These are phyloP conservation scores for Clarireedia paspali DNA, from an alignment of 2,329 filamentous ascomycete genomes.

Conservation along the genomic window DNA sequence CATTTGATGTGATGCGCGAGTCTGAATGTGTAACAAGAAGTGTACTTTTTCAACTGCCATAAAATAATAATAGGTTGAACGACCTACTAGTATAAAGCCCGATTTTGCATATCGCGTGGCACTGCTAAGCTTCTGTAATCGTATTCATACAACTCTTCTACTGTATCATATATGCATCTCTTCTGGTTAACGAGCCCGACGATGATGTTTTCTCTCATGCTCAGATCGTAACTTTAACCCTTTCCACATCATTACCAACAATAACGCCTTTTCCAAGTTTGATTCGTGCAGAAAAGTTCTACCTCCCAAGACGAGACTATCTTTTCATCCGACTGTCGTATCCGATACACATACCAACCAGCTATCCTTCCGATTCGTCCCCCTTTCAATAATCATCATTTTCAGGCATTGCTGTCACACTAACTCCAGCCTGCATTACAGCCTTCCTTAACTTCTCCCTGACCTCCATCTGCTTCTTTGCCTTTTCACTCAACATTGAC, in stretches of 20 bases:
- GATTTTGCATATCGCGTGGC: too few species aligned
- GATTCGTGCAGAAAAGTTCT: neutral
- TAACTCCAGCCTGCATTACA: slow-evolving; percentile 26
- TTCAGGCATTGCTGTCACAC: slow-evolving; percentile 25
- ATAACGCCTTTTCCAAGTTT: neutral
- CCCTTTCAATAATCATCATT: slow-evolving; percentile 8
- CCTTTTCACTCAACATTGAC: slow-evolving; percentile 44
- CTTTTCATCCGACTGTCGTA: too few species aligned
- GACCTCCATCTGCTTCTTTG: slow-evolving; percentile 45
- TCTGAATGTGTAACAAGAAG: too few species aligned
- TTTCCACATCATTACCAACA: neutral
- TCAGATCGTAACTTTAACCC: neutral
- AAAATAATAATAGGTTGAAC: neutral
- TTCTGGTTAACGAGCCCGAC: neutral
- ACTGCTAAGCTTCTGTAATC: too few species aligned
- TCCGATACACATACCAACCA: neutral
- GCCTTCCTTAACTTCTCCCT: slow-evolving; percentile 39
- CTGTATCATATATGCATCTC: neutral
- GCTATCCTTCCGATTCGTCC: neutral
- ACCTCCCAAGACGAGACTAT: neutral
- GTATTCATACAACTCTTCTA: neutral
- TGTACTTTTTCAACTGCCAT: too few species aligned
- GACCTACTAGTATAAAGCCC: too few species aligned
- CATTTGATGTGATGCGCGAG: too few species aligned
- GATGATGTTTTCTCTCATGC: too few species aligned